Evolutionary conservation across 345 rosid genomes (phyloP), one percentile per base, ranked within the genome.

Genomic region (Hibiscus mutabilis): DNA sequence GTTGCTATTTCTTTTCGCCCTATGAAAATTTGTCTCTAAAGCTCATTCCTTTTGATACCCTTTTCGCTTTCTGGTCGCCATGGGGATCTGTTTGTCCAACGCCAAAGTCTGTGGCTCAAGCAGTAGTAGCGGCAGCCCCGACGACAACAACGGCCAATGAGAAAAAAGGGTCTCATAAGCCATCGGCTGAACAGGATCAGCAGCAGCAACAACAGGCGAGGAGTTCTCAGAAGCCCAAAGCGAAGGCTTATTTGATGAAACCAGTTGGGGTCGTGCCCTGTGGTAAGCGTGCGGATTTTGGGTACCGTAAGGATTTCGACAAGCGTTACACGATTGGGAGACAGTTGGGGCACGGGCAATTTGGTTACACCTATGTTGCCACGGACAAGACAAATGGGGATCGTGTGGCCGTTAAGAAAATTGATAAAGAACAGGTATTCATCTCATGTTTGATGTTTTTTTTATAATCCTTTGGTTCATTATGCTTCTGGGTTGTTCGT

Each of bases 281-380:
- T 40, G 94, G 96, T 1, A 90, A 85, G 70, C 82, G 93, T 13
- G 78, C 91, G 4, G 94, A 90, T 82, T 92, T 92, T 60, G 98
- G 96, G 31, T 92, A 92, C 75, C 82, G 76, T 33, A 92, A 88
- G 82, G 92, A 90, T 85, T 92, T 92, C 62, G 91, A 84, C 44
- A 73, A 73, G 42, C 79, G 89, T 22, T 90, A 88, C 78, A 77
- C 84, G 47, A 84, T 86, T 61, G 98, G 98, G 16, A 88, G 85
- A 64, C 77, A 90, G 75, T 74, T 92, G 61, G 98, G 98, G 63
- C 98, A 92, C 70, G 98, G 98, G 4, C 98, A 92, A 71, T 92
- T 92, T 68, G 96, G 98, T 53, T 92, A 92, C 59, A 92, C 98
- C 16, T 92, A 90, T 75, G 95, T 88, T 47, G 98, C 96, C 60